Evolutionary conservation across 2,329 filamentous ascomycete genomes (phyloP).

Genomic region (Phoma herbarum): DNA sequence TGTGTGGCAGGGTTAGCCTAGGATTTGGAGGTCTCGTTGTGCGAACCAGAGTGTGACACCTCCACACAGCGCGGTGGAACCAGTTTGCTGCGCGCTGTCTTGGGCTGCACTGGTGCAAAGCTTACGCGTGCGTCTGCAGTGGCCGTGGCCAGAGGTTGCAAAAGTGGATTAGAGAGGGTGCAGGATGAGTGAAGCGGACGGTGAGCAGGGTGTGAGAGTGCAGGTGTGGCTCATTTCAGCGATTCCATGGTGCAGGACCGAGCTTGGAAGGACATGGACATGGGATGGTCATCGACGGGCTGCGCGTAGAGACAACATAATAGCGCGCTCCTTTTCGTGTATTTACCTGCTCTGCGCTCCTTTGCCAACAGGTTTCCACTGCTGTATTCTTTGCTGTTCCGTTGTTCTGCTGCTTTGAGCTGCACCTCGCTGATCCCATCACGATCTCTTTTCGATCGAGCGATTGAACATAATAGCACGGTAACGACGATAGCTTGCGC

Average conservation of each 20-base stretch:
- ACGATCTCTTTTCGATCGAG: slow-evolving; percentile 3
- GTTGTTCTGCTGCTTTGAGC: not conserved
- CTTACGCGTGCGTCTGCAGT: slow-evolving; percentile 27
- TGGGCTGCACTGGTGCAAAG: slow-evolving; percentile 12
- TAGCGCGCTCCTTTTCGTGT: slow-evolving; percentile 13
- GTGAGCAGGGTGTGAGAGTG: not conserved
- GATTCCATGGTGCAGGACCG: slow-evolving; percentile 3
- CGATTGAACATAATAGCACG: not conserved
- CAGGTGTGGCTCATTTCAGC: slow-evolving; percentile 10
- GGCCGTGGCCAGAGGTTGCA: not conserved
- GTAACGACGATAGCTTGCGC: not conserved
- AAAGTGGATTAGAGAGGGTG: slow-evolving; percentile 4
- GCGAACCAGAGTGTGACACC: slow-evolving; percentile 9
- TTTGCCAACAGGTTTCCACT: not conserved
- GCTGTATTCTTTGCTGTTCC: not conserved
- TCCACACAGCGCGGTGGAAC: slow-evolving; percentile 4
- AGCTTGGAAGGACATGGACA: slow-evolving; percentile 12
- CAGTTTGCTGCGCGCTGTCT: slow-evolving; percentile 13
- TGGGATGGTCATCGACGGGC: not conserved
- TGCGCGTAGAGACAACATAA: slow-evolving; percentile 10
- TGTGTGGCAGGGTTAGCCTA: slow-evolving; percentile 14
- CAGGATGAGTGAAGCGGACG: slow-evolving; percentile 5
- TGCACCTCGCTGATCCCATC: slow-evolving; percentile 5
- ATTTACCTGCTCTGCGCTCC: slow-evolving; percentile 7
- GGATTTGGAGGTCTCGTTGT: not conserved